phyloP scores from a whole-genome alignment of 495 filamentous ascomycete species.

The Sphaerosporella brunnea region DNA sequence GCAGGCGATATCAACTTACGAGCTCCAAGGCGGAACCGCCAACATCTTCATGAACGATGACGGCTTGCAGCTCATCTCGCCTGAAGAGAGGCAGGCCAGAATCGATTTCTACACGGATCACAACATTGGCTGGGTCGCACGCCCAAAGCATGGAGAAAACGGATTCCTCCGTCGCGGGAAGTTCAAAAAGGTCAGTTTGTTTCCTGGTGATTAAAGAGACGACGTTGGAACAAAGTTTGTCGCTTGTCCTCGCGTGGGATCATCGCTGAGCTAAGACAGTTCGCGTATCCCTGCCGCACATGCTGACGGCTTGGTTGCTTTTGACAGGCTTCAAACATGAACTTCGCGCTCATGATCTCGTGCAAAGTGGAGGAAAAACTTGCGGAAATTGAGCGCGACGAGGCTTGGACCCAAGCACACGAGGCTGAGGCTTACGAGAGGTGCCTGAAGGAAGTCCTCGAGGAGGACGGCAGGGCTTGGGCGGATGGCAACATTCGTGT shows the following conservation, averaged over 20 bases:
- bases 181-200: conserved; percentile 28
- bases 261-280: too few relatives aligned
- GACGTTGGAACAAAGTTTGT: conserved; percentile 9
- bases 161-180: conserved; percentile 44
- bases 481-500: conserved; percentile 65
- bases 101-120: conserved; percentile 45
- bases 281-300: not conserved
- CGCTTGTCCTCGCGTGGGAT: too few relatives aligned
- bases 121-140: conserved; percentile 64
- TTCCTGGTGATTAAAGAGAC: not conserved
- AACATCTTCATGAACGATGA: conserved; percentile 74
- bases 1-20: conserved; percentile 41
- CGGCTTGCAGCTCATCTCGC: conserved; percentile 46
- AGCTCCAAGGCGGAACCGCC: conserved; percentile 60
- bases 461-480: conserved; percentile 53
- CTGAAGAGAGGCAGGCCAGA: conserved; percentile 28
- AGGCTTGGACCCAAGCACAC: conserved; percentile 50
- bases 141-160: conserved; percentile 44
- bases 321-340: conserved; percentile 78
- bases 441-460: conserved; percentile 49
- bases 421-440: conserved; percentile 52
- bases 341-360: conserved; percentile 58
- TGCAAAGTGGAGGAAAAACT: conserved; percentile 58
- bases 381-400: conserved; percentile 34
- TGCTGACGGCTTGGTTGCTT: too few relatives aligned